Evolutionary conservation across 2,329 filamentous ascomycete species (phyloP), one percentile per base, ranked within the genome.

Genomic region (Aspergillus phoenicis): DNA sequence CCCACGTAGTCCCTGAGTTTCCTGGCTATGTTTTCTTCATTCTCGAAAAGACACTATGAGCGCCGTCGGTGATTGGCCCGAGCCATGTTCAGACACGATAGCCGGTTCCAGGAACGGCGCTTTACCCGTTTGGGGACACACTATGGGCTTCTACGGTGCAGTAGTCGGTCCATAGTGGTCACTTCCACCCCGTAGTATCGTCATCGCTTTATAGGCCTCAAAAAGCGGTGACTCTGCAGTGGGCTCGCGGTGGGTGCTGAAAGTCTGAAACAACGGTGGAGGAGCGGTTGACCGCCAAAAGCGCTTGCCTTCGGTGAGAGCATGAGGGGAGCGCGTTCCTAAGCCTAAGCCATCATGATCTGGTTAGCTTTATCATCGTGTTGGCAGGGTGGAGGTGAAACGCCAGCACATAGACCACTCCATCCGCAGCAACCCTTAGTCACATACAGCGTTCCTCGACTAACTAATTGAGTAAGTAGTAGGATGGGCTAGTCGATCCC

Each of bases 181-280:
- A 41, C 53, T 17, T 51, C 47, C 8, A 51, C 47, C 33, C 47
- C 47, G 47, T 51, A 8, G 22, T 28, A 45, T 47, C 39, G 53
- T 43, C 39, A 56, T 47, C 33, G 36, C 33, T 36, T 28, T 24
- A 39, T 41, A 49, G 36, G 26, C 43, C 28, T 36, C 41, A 53
- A 59, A 52, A 33, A 59, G 57, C 57, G 57, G 57, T 59, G 57
- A 54, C 57, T 38, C 54, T 17, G 57, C 20, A 39, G 57, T 39
- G 57, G 57, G 39, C 49, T 30, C 41, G 54, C 22, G 43, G 54
- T 57, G 54, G 54, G 48, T 57, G 54, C 43, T 53, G 43, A 7
- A 38, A 17, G 13, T 30, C 39, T 59, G 57, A 59, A 59, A 59
- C 57, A 59, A 54, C 57, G 57, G 57, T 33, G 51, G 47, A 39